Evolutionary conservation across 2,329 filamentous ascomycete genomes (phyloP), one percentile per base, ranked within the genome.

Genomic region (Fusarium haematococcum): DNA sequence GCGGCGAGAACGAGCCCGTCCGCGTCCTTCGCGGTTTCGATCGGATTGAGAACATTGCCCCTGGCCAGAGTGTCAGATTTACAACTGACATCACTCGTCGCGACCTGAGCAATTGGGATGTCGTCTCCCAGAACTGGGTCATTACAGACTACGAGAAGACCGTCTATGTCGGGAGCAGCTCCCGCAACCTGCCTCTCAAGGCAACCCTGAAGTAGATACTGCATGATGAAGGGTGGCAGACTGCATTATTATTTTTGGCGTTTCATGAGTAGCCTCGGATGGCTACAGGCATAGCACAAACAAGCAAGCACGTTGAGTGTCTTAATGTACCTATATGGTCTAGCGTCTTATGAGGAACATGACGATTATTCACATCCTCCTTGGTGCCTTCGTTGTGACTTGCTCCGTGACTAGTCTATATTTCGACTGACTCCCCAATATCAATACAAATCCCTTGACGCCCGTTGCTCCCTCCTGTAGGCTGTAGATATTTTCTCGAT

Each of bases 31-130:
- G 96, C 70, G 92, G 92, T 52, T 98, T 98, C 79, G 94, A 97
- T 68, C 90, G 94, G 56, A 83, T 98, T 68, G 81, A 84, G 71
- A 88, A 86, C 59, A 91, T 98, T 72, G 86, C 89, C 5, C 88
- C 94, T 0, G 94, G 94, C n/a, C 82, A 90, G 82, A 90, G 88
- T 61, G 87, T 85, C 5, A 89, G 87, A 2, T 97, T 97, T 85
- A 86, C 82, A 1, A 91, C 90, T 0, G 88, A 91, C 18, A 83
- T 98, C 65, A 95, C 91, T 7, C 89, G 95, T 43, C 91, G 95
- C 66, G 96, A 98, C 79, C 76, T 98, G 65, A 95, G 92, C 81
- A 97, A 95, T 85, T 98, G 96, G 95, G 94, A 98, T 76, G 85
- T 89, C 1, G 87, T 80, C 2, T 81, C 84, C n/a, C 95, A 98